A percentile compares a stretch with the other conserved stretches of the same genome.
Conservation (phyloP, 2,329 filamentous ascomycete species). For the Penicillium olsonii region DNA sequence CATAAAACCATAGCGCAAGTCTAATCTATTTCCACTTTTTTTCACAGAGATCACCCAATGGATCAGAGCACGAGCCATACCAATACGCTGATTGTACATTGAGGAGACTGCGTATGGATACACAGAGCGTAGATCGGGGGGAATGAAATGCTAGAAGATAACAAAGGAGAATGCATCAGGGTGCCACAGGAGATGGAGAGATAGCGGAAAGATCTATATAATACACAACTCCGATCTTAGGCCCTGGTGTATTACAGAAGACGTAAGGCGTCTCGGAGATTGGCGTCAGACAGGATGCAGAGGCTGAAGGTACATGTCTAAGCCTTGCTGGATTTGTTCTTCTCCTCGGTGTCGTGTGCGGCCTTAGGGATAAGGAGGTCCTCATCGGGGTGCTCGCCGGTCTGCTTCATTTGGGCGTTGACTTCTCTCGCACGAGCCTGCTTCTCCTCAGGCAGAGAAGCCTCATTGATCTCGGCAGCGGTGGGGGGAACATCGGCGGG, state of each 20-base stretch:
- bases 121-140: conserved; percentile 22
- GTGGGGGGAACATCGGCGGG: conserved; percentile 19
- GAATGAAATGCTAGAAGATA: conserved; percentile 25
- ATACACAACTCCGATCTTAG: conserved; percentile 25
- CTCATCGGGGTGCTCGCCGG: conserved; percentile 39
- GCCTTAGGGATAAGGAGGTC: conserved; percentile 53
- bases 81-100: conserved; percentile 33
- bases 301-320: conserved; percentile 18
- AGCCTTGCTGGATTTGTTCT: conserved; percentile 22
- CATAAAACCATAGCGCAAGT: conserved; percentile 17
- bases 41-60: conserved; percentile 8
- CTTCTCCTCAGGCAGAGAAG: conserved; percentile 29
- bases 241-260: conserved; percentile 11
- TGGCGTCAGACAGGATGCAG: conserved; percentile 12
- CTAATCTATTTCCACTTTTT: conserved; percentile 31
- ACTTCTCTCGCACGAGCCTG: conserved; percentile 25
- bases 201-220: conserved; percentile 24
- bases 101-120: conserved; percentile 13
- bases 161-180: conserved; percentile 16
- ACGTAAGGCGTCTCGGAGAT: conserved; percentile 8
- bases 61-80: conserved; percentile 23
- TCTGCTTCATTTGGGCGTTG: conserved; percentile 27
- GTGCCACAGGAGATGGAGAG: conserved; percentile 14
- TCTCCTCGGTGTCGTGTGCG: conserved; percentile 45
- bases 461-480: conserved; percentile 28